These are phyloP conservation scores for Cladophialophora bantiana DNA, from an alignment of 2,329 filamentous ascomycete species.

Conservation along the genomic window DNA sequence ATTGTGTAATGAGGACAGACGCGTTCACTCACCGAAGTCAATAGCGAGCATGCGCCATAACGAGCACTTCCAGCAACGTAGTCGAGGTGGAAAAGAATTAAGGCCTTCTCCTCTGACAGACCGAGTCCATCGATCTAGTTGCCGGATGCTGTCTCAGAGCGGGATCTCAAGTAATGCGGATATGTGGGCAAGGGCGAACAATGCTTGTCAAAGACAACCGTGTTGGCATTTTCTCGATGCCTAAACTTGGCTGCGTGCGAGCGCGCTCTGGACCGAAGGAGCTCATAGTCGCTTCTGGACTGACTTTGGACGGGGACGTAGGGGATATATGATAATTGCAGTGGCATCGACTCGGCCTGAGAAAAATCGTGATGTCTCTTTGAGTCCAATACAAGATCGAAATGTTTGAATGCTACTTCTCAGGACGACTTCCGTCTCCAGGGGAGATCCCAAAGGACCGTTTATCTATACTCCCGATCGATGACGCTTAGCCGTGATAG, in stretches of 20 bases:
- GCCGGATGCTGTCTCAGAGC: not conserved
- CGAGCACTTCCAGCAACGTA: conserved; percentile 2
- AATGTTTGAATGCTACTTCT: not conserved
- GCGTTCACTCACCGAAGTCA: conserved; percentile 4
- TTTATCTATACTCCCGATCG: not conserved
- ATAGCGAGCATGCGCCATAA: not conserved
- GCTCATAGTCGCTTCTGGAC: conserved; percentile 8
- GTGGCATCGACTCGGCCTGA: not conserved
- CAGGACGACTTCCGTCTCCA: not conserved
- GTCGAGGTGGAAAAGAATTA: not conserved
- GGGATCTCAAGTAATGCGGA: not conserved
- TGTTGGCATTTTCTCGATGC: conserved; percentile 8
- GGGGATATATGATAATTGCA: conserved; percentile 4
- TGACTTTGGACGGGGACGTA: conserved; percentile 7
- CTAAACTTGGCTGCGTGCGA: conserved; percentile 14
- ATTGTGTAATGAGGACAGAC: not conserved
- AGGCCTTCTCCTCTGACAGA: not conserved
- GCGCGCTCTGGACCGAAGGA: conserved; percentile 5
- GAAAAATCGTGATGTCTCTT: not conserved
- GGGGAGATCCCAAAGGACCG: not conserved
- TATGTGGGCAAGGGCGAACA: not conserved
- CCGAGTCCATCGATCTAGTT: not conserved
- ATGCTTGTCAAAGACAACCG: not conserved
- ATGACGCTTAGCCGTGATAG: not conserved
- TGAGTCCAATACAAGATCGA: not conserved